Evolutionary conservation across 1,284 basidiomycete genomes (phyloP).

Genomic region (Boletus sp.): DNA sequence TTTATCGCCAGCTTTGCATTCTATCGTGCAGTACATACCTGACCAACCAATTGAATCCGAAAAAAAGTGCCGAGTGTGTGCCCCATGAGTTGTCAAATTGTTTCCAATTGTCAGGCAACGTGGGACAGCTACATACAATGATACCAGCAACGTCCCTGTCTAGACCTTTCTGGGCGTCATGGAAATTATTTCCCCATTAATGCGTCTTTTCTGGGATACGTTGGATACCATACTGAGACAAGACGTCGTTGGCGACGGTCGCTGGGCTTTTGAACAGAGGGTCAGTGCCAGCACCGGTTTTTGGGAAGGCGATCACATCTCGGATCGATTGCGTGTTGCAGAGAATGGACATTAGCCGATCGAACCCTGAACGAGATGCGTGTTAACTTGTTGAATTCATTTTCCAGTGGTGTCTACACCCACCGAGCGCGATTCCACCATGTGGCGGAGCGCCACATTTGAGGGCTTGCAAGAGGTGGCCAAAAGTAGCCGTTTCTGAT

Average conservation of each 20-base stretch:
- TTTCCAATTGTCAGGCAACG: not conserved
- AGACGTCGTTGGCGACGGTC: slow-evolving; percentile 47
- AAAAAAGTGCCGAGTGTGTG: slow-evolving; percentile 4
- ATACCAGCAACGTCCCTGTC: slow-evolving; percentile 7
- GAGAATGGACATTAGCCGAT: slow-evolving; percentile 87
- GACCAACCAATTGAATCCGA: not conserved
- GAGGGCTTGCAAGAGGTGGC: slow-evolving; percentile 82
- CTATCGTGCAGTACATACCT: not conserved
- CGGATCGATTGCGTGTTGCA: slow-evolving; percentile 82
- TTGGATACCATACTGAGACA: slow-evolving; percentile 63
- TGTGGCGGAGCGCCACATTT: slow-evolving; percentile 90
- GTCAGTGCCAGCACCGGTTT: slow-evolving; percentile 81
- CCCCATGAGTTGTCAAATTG: slow-evolving; percentile 3
- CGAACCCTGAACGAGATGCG: slow-evolving; percentile 62
- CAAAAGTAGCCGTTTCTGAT: slow-evolving; percentile 72
- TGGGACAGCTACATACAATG: slow-evolving; percentile 5
- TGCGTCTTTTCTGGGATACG: slow-evolving; percentile 24
- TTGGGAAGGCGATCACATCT: slow-evolving; percentile 96
- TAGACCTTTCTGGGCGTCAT: not conserved
- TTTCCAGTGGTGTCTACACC: slow-evolving; percentile 21
- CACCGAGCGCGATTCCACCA: slow-evolving; percentile 90
- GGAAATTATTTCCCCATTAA: not conserved
- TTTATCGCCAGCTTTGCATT: slow-evolving; percentile 5
- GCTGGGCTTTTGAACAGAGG: slow-evolving; percentile 87
- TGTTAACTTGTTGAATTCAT: slow-evolving; percentile 10